Evolutionary conservation across 768 basidiomycete species (phyloP).

Genomic region (Amanita rimosa): DNA sequence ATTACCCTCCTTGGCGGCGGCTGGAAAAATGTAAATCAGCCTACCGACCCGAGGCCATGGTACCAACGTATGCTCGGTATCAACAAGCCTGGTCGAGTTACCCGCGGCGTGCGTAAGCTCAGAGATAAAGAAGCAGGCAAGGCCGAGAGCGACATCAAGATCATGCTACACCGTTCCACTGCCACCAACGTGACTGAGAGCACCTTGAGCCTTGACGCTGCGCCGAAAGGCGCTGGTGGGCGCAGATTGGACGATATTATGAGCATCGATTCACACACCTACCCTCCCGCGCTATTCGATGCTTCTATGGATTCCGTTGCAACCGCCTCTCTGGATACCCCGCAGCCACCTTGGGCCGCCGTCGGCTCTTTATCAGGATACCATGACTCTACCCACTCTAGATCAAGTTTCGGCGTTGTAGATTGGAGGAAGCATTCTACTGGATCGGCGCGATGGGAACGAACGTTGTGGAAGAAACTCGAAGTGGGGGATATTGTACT

Average conservation of each 20-base stretch:
- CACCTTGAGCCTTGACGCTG: constrained; percentile 28
- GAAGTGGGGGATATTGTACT: constrained; percentile 96
- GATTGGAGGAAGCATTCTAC: constrained; percentile 60
- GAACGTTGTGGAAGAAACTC: constrained; percentile 97
- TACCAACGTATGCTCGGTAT: constrained; percentile 63
- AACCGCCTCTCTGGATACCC: constrained; percentile 6
- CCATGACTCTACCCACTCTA: constrained; percentile 46
- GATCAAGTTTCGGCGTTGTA: constrained; percentile 59
- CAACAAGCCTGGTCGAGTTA: constrained; percentile 63
- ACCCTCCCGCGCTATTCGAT: constrained; percentile 39
- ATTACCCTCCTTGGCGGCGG: constrained; percentile 75
- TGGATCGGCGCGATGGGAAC: constrained; percentile 81
- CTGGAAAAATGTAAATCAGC: constrained; percentile 88
- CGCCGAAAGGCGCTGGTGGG: constrained; percentile 30
- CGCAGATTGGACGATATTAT: constrained; percentile 56
- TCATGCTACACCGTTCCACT: constrained; percentile 22
- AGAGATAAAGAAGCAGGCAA: constrained; percentile 66
- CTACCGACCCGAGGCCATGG: constrained; percentile 64
- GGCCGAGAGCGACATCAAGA: constrained; percentile 47
- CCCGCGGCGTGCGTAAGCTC: constrained; percentile 77
- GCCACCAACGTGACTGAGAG: constrained; percentile 18
- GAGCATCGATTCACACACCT: constrained; percentile 54
- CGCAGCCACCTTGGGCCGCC: constrained; percentile 22
- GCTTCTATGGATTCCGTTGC: constrained; percentile 23
- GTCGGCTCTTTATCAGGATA: constrained; percentile 36